phyloP scores from a whole-genome alignment of 495 filamentous ascomycete genomes.

The Neurospora sp. region DNA sequence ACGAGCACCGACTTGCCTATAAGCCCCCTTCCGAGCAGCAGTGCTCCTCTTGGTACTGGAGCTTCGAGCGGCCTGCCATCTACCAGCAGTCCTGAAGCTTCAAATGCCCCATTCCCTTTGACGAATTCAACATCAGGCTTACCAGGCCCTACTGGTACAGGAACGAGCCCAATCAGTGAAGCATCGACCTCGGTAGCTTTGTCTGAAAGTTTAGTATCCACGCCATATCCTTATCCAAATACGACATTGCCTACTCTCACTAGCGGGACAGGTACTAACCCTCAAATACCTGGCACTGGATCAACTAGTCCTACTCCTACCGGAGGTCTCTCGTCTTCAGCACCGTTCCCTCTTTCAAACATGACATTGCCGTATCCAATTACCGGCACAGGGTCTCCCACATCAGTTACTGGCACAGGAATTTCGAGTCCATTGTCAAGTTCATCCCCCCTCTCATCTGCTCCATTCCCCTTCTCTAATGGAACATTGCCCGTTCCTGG shows the following conservation, averaged over 20 bases:
- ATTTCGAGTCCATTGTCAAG: not conserved
- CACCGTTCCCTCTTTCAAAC: conserved; percentile 22
- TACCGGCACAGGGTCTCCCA: not conserved
- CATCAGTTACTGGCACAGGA: not conserved
- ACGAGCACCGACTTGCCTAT: not conserved
- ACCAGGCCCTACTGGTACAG: conserved; percentile 3
- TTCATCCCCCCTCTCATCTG: not conserved
- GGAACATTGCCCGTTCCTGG: not conserved
- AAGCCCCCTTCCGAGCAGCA: not conserved
- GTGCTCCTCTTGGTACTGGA: not conserved
- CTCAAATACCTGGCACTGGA: not conserved
- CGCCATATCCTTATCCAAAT: conserved; percentile 12
- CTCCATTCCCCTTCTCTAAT: conserved; percentile 1
- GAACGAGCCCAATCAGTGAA: not conserved
- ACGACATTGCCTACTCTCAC: not conserved
- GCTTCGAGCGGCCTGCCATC: not conserved
- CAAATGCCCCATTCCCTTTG: conserved; percentile 3
- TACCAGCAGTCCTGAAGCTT: not conserved
- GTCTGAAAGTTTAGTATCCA: not conserved
- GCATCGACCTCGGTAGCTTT: not conserved
- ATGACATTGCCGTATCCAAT: conserved; percentile 5
- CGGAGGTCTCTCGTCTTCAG: conserved; percentile 5
- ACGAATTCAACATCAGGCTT: conserved; percentile 11
- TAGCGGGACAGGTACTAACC: not conserved
- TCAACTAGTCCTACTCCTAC: conserved; percentile 1